These are phyloP conservation scores for Peribolospora kevripleyi DNA, from an alignment of 768 basidiomycete species.

Conservation along the genomic window DNA sequence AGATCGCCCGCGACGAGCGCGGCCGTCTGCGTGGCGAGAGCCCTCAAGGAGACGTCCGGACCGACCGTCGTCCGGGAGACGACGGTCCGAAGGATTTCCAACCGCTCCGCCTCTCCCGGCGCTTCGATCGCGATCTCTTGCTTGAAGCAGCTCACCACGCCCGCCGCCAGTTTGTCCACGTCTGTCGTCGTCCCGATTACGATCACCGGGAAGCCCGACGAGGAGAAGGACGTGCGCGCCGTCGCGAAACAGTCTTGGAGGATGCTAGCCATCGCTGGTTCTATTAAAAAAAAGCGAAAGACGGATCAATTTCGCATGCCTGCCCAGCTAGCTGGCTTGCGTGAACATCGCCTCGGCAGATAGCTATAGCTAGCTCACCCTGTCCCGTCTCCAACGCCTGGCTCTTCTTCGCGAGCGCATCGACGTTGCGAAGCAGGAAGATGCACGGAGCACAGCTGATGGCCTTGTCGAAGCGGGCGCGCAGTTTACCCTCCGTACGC, in stretches of 20 bases:
- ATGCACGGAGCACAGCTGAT: conserved; percentile 59
- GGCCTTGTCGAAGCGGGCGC: conserved; percentile 52
- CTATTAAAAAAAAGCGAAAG: conserved; percentile 19
- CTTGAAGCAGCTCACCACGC: conserved; percentile 51
- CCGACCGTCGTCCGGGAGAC: conserved; percentile 27
- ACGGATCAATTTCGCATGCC: conserved; percentile 1
- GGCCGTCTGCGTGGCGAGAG: conserved; percentile 65
- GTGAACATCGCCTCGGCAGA: not conserved
- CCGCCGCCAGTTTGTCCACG: conserved; percentile 35
- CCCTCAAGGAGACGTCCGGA: conserved; percentile 51
- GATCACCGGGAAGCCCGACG: conserved; percentile 45
- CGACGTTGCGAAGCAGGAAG: conserved; percentile 50
- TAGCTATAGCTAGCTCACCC: conserved; percentile 24
- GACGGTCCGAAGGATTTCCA: conserved; percentile 32
- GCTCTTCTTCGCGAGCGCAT: conserved; percentile 48
- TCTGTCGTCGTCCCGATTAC: conserved; percentile 51
- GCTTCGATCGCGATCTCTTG: conserved; percentile 58
- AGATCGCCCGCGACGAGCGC: conserved; percentile 69
- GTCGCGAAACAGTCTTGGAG: conserved; percentile 40
- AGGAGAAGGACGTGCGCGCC: conserved; percentile 33
- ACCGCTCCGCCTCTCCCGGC: conserved; percentile 50
- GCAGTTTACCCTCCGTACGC: conserved; percentile 48
- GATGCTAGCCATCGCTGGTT: conserved; percentile 31
- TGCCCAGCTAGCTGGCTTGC: not conserved
- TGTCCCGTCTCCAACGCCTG: conserved; percentile 40